Conservation (phyloP, 2,329 filamentous ascomycete species). For the Fusarium austroafricanum region DNA sequence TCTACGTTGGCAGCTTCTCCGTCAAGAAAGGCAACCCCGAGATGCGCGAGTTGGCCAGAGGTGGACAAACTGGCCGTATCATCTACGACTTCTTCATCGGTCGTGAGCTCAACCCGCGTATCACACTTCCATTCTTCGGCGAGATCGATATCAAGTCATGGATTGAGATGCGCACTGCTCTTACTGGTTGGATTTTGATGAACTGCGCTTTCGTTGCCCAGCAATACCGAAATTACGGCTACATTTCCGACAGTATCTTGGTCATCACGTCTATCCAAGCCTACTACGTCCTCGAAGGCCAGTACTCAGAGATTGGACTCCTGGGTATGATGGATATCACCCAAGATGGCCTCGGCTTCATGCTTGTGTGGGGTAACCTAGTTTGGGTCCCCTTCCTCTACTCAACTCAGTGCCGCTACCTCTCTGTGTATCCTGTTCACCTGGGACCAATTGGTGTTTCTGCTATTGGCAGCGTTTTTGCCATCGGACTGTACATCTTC, state of each 20-base stretch:
- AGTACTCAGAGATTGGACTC: constrained; percentile 86
- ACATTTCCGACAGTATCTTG: constrained; percentile 84
- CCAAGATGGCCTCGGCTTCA: constrained; percentile 90
- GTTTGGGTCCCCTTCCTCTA: constrained; percentile 93
- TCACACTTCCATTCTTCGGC: constrained; percentile 80
- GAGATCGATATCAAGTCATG: constrained; percentile 90
- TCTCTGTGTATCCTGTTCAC: constrained; percentile 80
- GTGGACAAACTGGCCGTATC: constrained; percentile 82
- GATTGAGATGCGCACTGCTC: constrained; percentile 86
- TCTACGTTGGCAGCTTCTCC: constrained; percentile 82
- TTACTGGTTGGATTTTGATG: constrained; percentile 86
- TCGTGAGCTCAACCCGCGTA: constrained; percentile 90
- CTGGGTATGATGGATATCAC: constrained; percentile 93
- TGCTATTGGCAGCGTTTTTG: constrained; percentile 73
- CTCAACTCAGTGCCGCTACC: constrained; percentile 82
- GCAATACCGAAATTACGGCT: constrained; percentile 85
- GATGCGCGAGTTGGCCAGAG: constrained; percentile 79
- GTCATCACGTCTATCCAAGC: constrained; percentile 79
- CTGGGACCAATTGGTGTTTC: constrained; percentile 74
- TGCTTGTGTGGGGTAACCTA: constrained; percentile 90
- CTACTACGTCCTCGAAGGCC: constrained; percentile 83
- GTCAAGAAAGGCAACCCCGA: constrained; percentile 77
- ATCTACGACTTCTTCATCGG: constrained; percentile 97
- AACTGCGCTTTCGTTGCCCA: constrained; percentile 85
- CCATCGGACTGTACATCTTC: constrained; percentile 84